Conservation (phyloP, 805 yeast species). For the Starmera caribaea region DNA sequence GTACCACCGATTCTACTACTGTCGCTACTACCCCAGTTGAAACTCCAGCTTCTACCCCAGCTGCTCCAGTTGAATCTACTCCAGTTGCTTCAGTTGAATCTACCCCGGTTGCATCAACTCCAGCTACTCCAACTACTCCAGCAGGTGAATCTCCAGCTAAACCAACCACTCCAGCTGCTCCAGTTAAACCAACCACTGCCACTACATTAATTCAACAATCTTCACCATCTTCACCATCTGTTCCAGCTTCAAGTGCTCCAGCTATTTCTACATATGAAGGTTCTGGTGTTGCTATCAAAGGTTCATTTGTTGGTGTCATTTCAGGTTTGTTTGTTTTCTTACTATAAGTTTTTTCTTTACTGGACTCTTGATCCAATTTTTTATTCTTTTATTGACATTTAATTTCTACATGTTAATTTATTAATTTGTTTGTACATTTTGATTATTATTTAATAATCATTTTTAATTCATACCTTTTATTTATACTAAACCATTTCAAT, state of each 20-base stretch:
- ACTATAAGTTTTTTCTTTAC: neutral
- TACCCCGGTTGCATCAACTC: neutral
- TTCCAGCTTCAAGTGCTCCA: slow-evolving; percentile 1
- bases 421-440: neutral
- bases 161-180: neutral
- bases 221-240: neutral
- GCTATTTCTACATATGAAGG: slow-evolving; percentile 1
- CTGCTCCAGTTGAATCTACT: neutral
- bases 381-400: neutral
- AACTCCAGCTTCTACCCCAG: neutral
- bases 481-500: too few species aligned
- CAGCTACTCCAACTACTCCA: neutral
- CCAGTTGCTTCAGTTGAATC: slow-evolving; percentile 1
- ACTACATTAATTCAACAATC: neutral
- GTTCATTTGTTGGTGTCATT: neutral
- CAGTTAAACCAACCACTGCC: neutral
- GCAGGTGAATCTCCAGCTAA: neutral
- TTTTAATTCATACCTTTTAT: neutral
- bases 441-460: too few species aligned
- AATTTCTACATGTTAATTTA: neutral
- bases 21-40: neutral
- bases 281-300: neutral
- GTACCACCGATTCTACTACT: neutral
- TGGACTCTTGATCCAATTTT: neutral
- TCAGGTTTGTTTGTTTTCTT: neutral